These are phyloP conservation scores for Batkoa obscura DNA, from an alignment of 371 early-diverging fungal genomes.

Conservation along the genomic window DNA sequence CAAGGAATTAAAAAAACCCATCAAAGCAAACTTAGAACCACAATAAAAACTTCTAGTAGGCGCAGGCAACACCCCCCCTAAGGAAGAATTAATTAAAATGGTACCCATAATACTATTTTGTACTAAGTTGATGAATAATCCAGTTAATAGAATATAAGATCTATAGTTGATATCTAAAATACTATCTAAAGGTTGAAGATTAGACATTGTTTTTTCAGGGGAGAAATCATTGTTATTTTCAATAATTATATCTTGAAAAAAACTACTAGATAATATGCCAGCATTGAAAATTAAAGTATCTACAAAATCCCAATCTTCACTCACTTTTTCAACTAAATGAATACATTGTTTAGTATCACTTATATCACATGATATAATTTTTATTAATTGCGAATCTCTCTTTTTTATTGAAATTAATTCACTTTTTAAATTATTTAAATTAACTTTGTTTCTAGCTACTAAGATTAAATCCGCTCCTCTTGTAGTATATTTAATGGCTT, in stretches of 20 bases:
- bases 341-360: constrained; percentile 9
- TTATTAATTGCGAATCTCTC: too few species aligned
- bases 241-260: constrained; percentile 24
- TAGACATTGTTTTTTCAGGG: not conserved
- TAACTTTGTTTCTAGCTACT: constrained; percentile 35
- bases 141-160: constrained; percentile 36
- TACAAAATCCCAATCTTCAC: constrained; percentile 15
- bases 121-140: constrained; percentile 22
- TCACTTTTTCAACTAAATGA: constrained; percentile 9
- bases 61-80: constrained; percentile 57
- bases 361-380: not conserved
- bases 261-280: constrained; percentile 39
- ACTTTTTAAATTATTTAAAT: constrained; percentile 20
- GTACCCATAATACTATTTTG: constrained; percentile 24
- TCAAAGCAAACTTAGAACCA: constrained; percentile 62
- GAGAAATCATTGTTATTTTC: not conserved
- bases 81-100: constrained; percentile 56
- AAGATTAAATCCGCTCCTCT: constrained; percentile 45
- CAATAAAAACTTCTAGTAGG: constrained; percentile 70
- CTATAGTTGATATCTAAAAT: constrained; percentile 33
- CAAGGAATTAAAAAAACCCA: constrained; percentile 68
- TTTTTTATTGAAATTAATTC: not conserved
- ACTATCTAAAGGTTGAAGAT: constrained; percentile 9
- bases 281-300: constrained; percentile 51
- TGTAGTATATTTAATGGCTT: constrained; percentile 44